phyloP scores from a whole-genome alignment of 1,284 basidiomycete genomes.

The Cronartium ribicola region DNA sequence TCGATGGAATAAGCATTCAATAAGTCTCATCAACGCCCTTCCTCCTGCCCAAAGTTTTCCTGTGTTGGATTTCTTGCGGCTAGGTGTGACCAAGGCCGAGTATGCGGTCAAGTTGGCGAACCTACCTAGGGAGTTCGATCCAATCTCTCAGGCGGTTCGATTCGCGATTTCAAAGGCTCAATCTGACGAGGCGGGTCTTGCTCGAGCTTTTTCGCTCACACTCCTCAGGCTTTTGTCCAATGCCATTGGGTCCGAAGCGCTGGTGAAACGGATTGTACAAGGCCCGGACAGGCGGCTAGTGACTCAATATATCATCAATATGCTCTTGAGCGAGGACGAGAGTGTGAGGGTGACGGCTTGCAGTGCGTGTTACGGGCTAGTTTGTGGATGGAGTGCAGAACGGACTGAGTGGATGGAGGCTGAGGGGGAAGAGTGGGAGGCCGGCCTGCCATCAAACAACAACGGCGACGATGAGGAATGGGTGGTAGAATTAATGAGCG shows the following conservation, averaged over 20 bases:
- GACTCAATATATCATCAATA: conserved; percentile 44
- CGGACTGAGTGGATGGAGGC: conserved; percentile 16
- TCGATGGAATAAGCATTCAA: conserved; percentile 34
- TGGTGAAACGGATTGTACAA: conserved; percentile 29
- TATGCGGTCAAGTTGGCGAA: conserved; percentile 24
- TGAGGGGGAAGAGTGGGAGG: conserved; percentile 1
- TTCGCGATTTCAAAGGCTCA: conserved; percentile 14
- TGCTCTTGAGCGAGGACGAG: conserved; percentile 45
- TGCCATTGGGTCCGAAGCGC: conserved; percentile 7
- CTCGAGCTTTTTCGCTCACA: conserved; percentile 45
- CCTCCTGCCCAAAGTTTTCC: conserved; percentile 45
- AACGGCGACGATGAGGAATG: conserved; percentile 30
- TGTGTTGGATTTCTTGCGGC: conserved; percentile 47
- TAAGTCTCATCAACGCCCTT: conserved; percentile 28
- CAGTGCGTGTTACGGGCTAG: conserved; percentile 46
- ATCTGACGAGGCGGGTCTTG: conserved; percentile 5
- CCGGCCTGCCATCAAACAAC: not conserved
- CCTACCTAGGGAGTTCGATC: conserved; percentile 38
- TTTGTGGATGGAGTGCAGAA: conserved; percentile 43
- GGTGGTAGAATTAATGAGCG: conserved; percentile 40
- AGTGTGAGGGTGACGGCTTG: conserved; percentile 45
- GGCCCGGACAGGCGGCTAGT: conserved; percentile 14
- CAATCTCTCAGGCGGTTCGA: conserved; percentile 14
- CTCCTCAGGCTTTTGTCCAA: conserved; percentile 46
- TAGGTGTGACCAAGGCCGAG: conserved; percentile 44